phyloP scores from a whole-genome alignment of 116 monocot species.

The Zostera marina region DNA sequence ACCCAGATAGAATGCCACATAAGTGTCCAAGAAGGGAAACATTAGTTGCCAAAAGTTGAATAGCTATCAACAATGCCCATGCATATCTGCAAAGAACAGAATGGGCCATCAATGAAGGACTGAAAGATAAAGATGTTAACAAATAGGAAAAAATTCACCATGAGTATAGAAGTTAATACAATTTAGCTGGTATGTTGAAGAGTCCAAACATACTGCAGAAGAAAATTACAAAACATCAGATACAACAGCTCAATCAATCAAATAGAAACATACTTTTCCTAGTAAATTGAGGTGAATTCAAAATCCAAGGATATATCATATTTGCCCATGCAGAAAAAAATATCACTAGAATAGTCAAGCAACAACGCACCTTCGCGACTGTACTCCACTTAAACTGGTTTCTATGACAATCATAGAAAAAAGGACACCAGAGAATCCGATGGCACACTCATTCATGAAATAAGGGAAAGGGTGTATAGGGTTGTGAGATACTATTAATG shows the following conservation, averaged over 20 bases:
- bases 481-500: slow-evolving; percentile 50
- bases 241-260: not conserved
- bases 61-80: slow-evolving; percentile 72
- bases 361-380: slow-evolving; percentile 44
- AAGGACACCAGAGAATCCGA: slow-evolving; percentile 69
- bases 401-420: slow-evolving; percentile 78
- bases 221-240: slow-evolving; percentile 1
- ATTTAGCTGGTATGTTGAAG: slow-evolving; percentile 88
- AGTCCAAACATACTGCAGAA: slow-evolving; percentile 89
- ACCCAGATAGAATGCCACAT: slow-evolving; percentile 94
- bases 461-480: slow-evolving; percentile 31
- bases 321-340: too few relatives aligned
- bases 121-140: not conserved
- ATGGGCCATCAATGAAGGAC: not conserved
- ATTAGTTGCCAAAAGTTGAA: slow-evolving; percentile 76
- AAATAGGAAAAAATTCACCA: slow-evolving; percentile 4
- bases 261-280: not conserved
- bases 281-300: too few relatives aligned
- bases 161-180: slow-evolving; percentile 22
- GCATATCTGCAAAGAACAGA: slow-evolving; percentile 45
- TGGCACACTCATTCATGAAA: slow-evolving; percentile 53
- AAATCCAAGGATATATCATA: not conserved
- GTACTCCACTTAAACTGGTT: slow-evolving; percentile 46
- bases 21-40: slow-evolving; percentile 89
- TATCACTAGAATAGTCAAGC: too few relatives aligned